Evolutionary conservation across 1,284 basidiomycete genomes (phyloP), one percentile per base, ranked within the genome.

Genomic region (Sporisorium graminicola): DNA sequence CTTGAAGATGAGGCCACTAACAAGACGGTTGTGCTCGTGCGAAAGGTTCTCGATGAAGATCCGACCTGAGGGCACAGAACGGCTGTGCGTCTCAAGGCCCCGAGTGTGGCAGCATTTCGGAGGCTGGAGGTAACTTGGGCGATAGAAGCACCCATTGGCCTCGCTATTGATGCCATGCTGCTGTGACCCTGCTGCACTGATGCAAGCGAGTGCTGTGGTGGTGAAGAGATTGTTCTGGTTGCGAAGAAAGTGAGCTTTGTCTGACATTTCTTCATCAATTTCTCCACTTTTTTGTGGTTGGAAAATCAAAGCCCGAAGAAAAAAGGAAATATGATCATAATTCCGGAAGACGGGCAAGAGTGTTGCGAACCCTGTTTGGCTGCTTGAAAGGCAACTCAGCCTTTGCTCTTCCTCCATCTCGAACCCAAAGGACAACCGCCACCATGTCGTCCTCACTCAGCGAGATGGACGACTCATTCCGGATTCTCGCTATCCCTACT

Each of bases 401-500:
- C n/a, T 58, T 43, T 20, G 6, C 26, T 20, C 8, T 27, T 12
- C 18, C 49, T 50, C 49, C 27, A 31, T 31, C 49, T 50, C 20
- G 18, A 31, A 31, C 9, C 18, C 29, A 31, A 20, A 16, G 49
- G 18, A n/a, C 27, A 31, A 31, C 27, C 0, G n/a, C 10, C 55
- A 22, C 24, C 35, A 71, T 66, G 64, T 71, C 73, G 44, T 57
- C 64, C 22, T 58, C 58, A 14, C 24, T 53, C 26, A 35, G 22
- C 54, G 73, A 75, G 24, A 59, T 76, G 58, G 60, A 65, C 46
- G 69, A 73, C 35, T 65, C 61, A 59, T 85, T 85, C 63, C 74
- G 78, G 14, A 49, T 94, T 1, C 88, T 97, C 0, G 90, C 88
- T 1, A 77, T 96, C 29, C 87, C 88, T 3, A 75, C 89, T 12